Base-by-base conservation (phyloP, 768 basidiomycete species). In the Lentinula detonsa region DNA sequence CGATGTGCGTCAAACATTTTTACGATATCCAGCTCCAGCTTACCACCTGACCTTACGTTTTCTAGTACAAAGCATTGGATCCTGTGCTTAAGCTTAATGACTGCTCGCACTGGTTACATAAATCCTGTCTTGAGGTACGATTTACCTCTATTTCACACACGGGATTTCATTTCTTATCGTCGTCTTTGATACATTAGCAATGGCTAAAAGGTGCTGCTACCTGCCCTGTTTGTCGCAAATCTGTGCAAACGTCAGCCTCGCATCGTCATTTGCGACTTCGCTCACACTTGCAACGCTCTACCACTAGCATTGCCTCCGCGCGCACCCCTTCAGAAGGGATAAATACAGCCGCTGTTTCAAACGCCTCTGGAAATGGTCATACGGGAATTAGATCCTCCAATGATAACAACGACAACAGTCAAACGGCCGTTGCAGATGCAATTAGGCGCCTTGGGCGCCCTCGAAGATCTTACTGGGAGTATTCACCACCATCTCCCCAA, bases 91-190 rank as follows among this genome's bases (percentile, higher is more conserved):
- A 86, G 64, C 78, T 91, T 5, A 74, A 79, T 28, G 85, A 85
- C 57, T 93, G 91, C 64, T 72, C 84, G 1, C 91, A 93, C 71
- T 93, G 90, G 90, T 72, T 92, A 64, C 91, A 93, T 70, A 84
- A 85, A 67, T 79, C 76, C 18, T 93, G 91, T 74, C 71, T 93
- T 31, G 78, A 87, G 76, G 90, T 90, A 57, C n/a, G 81, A 71
- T 33, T 43, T 52, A 4, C 28, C 23, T 35, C 35, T 8, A 33
- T 57, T 62, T 43, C 15, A 39, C 37, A 8, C 56, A 13, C 60
- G 49, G 33, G 28, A 40, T 50, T 60, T 61, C 61, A 53, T 64
- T n/a, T 62, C 42, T 54, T 28, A 51, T 60, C 57, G 39, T 65
- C 28, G 28, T 28, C 28, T 28, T 28, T 28, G 28, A 11, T 37